These are phyloP conservation scores for Pseudogymnoascus sp. DNA, from an alignment of 2,329 filamentous ascomycete genomes.

Conservation along the genomic window DNA sequence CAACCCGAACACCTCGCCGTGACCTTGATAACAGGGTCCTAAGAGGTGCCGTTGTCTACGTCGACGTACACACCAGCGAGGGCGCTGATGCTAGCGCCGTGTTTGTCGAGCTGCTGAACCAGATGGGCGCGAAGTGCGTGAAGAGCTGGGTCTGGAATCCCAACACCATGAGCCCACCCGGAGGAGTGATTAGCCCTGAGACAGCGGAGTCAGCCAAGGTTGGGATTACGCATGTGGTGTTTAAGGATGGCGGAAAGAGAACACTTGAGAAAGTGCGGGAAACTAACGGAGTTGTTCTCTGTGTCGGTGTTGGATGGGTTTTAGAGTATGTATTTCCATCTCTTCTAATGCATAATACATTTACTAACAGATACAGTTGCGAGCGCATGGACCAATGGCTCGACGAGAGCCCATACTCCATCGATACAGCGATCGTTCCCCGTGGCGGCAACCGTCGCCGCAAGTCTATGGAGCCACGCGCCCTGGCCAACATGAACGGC, in stretches of 20 bases:
- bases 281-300: conserved; percentile 66
- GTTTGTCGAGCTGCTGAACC: conserved; percentile 67
- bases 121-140: conserved; percentile 75
- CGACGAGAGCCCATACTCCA: conserved; percentile 59
- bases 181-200: conserved; percentile 8
- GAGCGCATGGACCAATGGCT: conserved; percentile 70
- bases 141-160: conserved; percentile 70
- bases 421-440: conserved; percentile 58
- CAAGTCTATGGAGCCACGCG: conserved; percentile 73
- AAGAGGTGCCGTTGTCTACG: conserved; percentile 66
- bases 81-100: conserved; percentile 73
- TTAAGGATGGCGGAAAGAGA: conserved; percentile 73
- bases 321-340: conserved; percentile 57
- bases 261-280: conserved; percentile 75
- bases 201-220: conserved; percentile 39
- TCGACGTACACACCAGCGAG: conserved; percentile 76
- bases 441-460: conserved; percentile 63
- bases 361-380: conserved; percentile 45
- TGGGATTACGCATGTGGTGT: conserved; percentile 81
- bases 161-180: conserved; percentile 11
- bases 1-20: conserved; percentile 45
- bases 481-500: conserved; percentile 60
- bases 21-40: conserved; percentile 48
- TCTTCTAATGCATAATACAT: conserved; percentile 3
- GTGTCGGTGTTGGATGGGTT: conserved; percentile 82